Evolutionary conservation across 2,329 filamentous ascomycete species (phyloP).

Genomic region (Botrytis deweyae): DNA sequence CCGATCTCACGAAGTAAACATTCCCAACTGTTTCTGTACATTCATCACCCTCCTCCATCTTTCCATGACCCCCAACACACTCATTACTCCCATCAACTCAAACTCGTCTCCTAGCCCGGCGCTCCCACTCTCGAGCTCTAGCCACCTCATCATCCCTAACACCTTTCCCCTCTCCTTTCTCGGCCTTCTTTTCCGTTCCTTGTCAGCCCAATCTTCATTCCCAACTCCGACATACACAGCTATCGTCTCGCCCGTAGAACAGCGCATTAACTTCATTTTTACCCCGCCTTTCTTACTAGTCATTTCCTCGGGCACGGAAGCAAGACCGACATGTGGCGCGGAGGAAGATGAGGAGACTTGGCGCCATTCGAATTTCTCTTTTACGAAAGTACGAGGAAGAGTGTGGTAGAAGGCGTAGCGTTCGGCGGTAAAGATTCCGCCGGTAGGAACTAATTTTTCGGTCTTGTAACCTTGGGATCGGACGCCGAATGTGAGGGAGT

Average conservation of each 20-base stretch:
- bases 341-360: slow-evolving; percentile 16
- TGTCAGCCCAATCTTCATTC: slow-evolving; percentile 21
- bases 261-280: slow-evolving; percentile 32
- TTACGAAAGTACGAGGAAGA: slow-evolving; percentile 24
- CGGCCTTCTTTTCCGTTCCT: slow-evolving; percentile 30
- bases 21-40: slow-evolving; percentile 23
- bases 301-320: slow-evolving; percentile 18
- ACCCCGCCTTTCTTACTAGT: slow-evolving; percentile 27
- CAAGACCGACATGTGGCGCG: neutral
- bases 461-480: slow-evolving; percentile 24
- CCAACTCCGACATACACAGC: slow-evolving; percentile 35
- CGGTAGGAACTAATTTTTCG: slow-evolving; percentile 28
- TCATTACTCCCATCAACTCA: slow-evolving; percentile 34
- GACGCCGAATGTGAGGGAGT: slow-evolving; percentile 21
- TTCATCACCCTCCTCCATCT: slow-evolving; percentile 29
- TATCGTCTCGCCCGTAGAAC: slow-evolving; percentile 31
- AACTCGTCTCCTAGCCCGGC: slow-evolving; percentile 32
- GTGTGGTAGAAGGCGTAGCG: slow-evolving; percentile 34
- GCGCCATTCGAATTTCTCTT: slow-evolving; percentile 35
- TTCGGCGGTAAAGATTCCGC: slow-evolving; percentile 31
- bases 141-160: slow-evolving; percentile 14
- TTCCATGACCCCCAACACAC: slow-evolving; percentile 32
- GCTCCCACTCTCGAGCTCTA: slow-evolving; percentile 24
- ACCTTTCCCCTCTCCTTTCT: slow-evolving; percentile 18
- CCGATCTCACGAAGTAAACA: slow-evolving; percentile 18